Percentiles rank a stretch among this genome's conserved stretches.
Evolutionary conservation across 1,284 basidiomycete species (phyloP).

Genomic region (Mycena citricolor): DNA sequence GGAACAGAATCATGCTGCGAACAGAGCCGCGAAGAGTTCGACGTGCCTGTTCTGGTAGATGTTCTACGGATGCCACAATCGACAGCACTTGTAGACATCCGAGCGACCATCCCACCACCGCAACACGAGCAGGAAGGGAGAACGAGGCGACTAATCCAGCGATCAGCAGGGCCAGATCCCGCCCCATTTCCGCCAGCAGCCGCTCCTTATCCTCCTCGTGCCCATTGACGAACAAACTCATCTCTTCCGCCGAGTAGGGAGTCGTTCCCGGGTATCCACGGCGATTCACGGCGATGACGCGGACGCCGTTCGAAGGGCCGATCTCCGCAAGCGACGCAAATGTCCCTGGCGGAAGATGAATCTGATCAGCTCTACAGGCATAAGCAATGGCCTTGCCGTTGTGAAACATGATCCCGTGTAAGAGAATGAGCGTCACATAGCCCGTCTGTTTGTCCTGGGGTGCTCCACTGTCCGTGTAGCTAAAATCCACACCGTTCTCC

Average conservation of each 20-base stretch:
- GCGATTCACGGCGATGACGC: conserved; percentile 26
- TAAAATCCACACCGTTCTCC: conserved; percentile 18
- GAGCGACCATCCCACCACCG: conserved; percentile 18
- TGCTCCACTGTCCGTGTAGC: conserved; percentile 20
- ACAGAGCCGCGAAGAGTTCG: conserved; percentile 8
- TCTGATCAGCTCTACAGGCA: too few relatives aligned
- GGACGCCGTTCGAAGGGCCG: conserved; percentile 20
- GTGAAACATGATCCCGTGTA: conserved; percentile 27
- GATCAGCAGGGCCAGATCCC: conserved; percentile 23
- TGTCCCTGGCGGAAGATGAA: too few relatives aligned
- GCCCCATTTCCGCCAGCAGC: conserved; percentile 23
- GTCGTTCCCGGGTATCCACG: conserved; percentile 28
- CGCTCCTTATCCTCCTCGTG: conserved; percentile 14
- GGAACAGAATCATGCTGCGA: conserved; percentile 14
- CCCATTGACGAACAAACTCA: conserved; percentile 14
- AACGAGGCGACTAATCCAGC: conserved; percentile 23
- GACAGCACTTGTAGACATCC: conserved; percentile 11
- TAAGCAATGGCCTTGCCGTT: conserved; percentile 22
- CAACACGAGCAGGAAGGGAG: conserved; percentile 16
- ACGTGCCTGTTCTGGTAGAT: conserved; percentile 5
- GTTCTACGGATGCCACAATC: conserved; percentile 11
- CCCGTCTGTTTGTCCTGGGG: neutral
- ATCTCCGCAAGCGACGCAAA: too few relatives aligned
- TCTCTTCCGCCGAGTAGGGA: conserved; percentile 23
- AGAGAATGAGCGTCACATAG: conserved; percentile 26